Percentiles rank a stretch among this genome's conserved stretches.
Evolutionary conservation across 2,329 filamentous ascomycete genomes (phyloP).

Genomic region (Aspergillus awamori): DNA sequence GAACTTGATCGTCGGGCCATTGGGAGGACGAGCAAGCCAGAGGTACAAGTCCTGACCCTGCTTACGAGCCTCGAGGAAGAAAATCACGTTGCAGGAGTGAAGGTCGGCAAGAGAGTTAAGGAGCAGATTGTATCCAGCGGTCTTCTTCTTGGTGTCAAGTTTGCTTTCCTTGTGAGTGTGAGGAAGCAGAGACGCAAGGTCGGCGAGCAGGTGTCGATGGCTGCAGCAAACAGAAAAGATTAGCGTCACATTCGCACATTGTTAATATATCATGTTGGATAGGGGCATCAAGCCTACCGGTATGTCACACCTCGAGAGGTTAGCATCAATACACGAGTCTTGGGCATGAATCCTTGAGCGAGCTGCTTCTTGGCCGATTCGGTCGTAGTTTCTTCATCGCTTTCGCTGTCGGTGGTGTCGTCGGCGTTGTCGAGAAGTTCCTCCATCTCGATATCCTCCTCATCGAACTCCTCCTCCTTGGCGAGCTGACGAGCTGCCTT

Average conservation of each 20-base stretch:
- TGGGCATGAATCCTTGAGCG: constrained; percentile 44
- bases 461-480: constrained; percentile 56
- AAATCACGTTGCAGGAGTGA: constrained; percentile 91
- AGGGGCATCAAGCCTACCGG: constrained; percentile 56
- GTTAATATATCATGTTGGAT: not conserved
- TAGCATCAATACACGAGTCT: constrained; percentile 76
- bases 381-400: constrained; percentile 35
- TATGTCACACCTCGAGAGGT: constrained; percentile 91
- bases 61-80: constrained; percentile 96
- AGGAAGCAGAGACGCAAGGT: constrained; percentile 84
- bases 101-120: constrained; percentile 76
- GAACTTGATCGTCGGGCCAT: constrained; percentile 70
- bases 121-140: constrained; percentile 64
- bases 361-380: constrained; percentile 37
- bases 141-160: constrained; percentile 87
- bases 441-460: constrained; percentile 43
- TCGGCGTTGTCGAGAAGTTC: constrained; percentile 40
- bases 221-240: constrained; percentile 49
- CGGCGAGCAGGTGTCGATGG: constrained; percentile 89
- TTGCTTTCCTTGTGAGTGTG: constrained; percentile 95
- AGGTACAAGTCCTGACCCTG: constrained; percentile 85
- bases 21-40: constrained; percentile 90
- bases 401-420: constrained; percentile 44
- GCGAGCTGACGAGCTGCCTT: constrained; percentile 48
- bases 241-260: not conserved